A percentile compares a stretch with the other conserved stretches of the same genome.
Evolutionary conservation across 345 rosid species (phyloP).

Genomic region (Camelina sativa): DNA sequence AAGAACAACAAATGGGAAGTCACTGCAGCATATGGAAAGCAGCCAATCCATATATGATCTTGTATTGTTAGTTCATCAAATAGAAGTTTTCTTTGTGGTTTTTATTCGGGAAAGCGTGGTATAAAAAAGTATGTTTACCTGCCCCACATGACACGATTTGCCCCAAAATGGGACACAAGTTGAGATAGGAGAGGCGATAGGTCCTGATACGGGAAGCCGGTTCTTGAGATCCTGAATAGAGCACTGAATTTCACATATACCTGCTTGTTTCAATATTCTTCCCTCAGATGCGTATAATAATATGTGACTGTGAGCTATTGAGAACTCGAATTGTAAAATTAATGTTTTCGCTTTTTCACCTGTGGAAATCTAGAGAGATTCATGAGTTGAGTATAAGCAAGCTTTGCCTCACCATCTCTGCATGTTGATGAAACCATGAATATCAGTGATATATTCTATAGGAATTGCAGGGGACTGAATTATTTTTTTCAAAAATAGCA

Average conservation of each 20-base stretch:
- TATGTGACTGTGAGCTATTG: conserved; percentile 17
- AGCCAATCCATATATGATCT: conserved; percentile 15
- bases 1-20: conserved; percentile 83
- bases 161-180: conserved; percentile 67
- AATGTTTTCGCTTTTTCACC: conserved; percentile 48
- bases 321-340: not conserved
- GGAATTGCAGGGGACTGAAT: conserved; percentile 14
- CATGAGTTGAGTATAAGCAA: conserved; percentile 65
- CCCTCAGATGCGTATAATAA: conserved; percentile 21
- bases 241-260: conserved; percentile 89
- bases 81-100: not conserved
- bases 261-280: conserved; percentile 46
- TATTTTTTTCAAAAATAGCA: conserved; percentile 26
- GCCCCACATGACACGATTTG: conserved; percentile 92
- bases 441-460: conserved; percentile 24
- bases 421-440: conserved; percentile 35
- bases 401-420: conserved; percentile 74
- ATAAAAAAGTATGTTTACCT: conserved; percentile 49
- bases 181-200: conserved; percentile 61
- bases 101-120: not conserved
- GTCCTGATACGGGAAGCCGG: conserved; percentile 67
- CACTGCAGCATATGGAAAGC: conserved; percentile 52
- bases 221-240: conserved; percentile 80
- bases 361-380: conserved; percentile 79
- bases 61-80: conserved; percentile 18